A percentile compares a stretch with the other conserved stretches of the same genome.
These are phyloP conservation scores for Fusarium circinatum DNA, from an alignment of 2,329 filamentous ascomycete genomes.

Conservation along the genomic window DNA sequence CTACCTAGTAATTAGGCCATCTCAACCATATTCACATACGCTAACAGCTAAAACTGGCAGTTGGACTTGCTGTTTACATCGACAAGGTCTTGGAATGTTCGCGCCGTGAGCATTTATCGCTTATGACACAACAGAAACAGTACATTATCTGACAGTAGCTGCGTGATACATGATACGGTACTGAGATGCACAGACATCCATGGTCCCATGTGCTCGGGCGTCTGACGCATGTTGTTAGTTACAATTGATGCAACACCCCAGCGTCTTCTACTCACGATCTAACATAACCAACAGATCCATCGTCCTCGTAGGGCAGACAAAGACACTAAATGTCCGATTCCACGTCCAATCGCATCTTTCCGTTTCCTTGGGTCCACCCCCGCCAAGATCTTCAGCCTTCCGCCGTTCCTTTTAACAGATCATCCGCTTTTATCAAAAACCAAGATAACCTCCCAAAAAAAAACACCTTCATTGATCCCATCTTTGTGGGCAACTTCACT, in stretches of 20 bases:
- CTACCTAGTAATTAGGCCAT: neutral
- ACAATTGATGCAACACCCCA: neutral
- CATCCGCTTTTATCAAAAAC: neutral
- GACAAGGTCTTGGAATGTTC: neutral
- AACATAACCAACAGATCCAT: neutral
- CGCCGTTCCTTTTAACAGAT: neutral
- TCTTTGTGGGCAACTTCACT: neutral
- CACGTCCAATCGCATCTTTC: slow-evolving; percentile 22
- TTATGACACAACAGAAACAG: neutral
- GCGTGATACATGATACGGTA: neutral
- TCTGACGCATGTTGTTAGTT: neutral
- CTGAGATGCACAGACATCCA: neutral
- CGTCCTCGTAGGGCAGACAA: slow-evolving; percentile 8
- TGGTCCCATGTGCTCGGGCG: neutral
- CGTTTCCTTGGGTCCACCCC: neutral
- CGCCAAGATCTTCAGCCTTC: slow-evolving; percentile 16
- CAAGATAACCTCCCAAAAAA: slow-evolving; percentile 20
- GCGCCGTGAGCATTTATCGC: neutral
- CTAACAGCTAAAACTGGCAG: neutral
- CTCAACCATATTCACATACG: neutral
- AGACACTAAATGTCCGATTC: neutral
- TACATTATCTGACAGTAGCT: neutral
- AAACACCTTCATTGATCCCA: slow-evolving; percentile 17
- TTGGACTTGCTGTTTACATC: neutral
- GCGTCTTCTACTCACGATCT: neutral